Evolutionary conservation across 257 asterid species (phyloP).

Genomic region (Nemophila menziesii): DNA sequence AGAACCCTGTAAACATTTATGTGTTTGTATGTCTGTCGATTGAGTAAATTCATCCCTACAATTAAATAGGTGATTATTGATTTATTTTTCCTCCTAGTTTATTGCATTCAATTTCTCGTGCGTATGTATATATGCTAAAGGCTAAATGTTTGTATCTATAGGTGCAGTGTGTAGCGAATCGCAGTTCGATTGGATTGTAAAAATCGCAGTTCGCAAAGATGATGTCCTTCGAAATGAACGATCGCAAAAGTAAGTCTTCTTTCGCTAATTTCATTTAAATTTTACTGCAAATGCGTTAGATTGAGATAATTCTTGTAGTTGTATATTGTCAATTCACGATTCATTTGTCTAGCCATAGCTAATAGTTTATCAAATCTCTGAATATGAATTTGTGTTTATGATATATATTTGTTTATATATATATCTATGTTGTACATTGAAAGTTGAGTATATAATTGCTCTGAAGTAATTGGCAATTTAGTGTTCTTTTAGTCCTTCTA

Average conservation of each 20-base stretch:
- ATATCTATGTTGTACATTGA: neutral
- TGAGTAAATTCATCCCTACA: too few relatives aligned
- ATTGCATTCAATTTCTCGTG: neutral
- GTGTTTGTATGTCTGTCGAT: too few relatives aligned
- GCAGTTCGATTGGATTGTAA: neutral
- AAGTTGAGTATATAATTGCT: neutral
- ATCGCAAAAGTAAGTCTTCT: conserved; percentile 47
- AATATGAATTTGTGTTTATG: neutral
- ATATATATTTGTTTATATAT: neutral
- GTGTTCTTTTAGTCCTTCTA: neutral
- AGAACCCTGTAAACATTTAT: too few relatives aligned
- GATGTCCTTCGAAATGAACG: conserved; percentile 83
- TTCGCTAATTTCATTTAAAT: neutral
- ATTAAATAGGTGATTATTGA: too few relatives aligned
- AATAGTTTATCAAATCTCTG: neutral
- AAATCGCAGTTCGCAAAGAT: conserved; percentile 33
- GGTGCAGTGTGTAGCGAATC: neutral
- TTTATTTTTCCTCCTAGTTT: too few relatives aligned
- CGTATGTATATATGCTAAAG: neutral
- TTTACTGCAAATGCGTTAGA: neutral
- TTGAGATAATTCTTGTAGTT: neutral
- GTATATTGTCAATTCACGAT: neutral
- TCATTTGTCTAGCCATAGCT: neutral
- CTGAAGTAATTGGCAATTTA: neutral
- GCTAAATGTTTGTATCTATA: neutral